These are phyloP conservation scores for Lachnellula suecica DNA, from an alignment of 2,329 filamentous ascomycete species.

Conservation along the genomic window DNA sequence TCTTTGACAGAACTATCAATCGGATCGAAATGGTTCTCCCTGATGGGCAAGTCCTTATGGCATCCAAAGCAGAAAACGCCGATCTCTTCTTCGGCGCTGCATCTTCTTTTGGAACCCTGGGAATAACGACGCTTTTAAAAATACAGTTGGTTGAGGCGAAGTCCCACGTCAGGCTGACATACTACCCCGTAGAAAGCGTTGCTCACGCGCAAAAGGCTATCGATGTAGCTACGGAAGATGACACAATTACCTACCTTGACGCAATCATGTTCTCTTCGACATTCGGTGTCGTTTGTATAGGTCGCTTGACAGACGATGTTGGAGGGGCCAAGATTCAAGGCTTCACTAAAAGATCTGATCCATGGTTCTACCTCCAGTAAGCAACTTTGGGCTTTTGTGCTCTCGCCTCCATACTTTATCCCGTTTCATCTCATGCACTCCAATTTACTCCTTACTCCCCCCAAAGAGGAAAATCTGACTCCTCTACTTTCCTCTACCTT, in stretches of 20 bases:
- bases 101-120: constrained; percentile 58
- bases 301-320: constrained; percentile 42
- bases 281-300: constrained; percentile 52
- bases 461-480: no score
- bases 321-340: constrained; percentile 32
- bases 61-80: constrained; percentile 43
- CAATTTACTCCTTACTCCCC: no score
- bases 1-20: constrained; percentile 63
- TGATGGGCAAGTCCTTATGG: constrained; percentile 52
- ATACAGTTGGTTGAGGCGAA: constrained; percentile 53
- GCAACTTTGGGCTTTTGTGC: no score
- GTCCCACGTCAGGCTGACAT: constrained; percentile 53
- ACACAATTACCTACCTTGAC: constrained; percentile 55
- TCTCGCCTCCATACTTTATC: no score
- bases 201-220: constrained; percentile 40
- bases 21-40: constrained; percentile 62
- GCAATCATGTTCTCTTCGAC: constrained; percentile 49
- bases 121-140: constrained; percentile 59
- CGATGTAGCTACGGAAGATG: constrained; percentile 32
- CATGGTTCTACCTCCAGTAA: constrained; percentile 69
- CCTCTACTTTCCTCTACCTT: no score
- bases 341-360: constrained; percentile 54
- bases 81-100: constrained; percentile 61
- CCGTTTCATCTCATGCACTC: no score
- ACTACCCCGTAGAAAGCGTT: constrained; percentile 44